phyloP scores from a whole-genome alignment of 306 rosid genomes.

The Luffa acutangula region DNA sequence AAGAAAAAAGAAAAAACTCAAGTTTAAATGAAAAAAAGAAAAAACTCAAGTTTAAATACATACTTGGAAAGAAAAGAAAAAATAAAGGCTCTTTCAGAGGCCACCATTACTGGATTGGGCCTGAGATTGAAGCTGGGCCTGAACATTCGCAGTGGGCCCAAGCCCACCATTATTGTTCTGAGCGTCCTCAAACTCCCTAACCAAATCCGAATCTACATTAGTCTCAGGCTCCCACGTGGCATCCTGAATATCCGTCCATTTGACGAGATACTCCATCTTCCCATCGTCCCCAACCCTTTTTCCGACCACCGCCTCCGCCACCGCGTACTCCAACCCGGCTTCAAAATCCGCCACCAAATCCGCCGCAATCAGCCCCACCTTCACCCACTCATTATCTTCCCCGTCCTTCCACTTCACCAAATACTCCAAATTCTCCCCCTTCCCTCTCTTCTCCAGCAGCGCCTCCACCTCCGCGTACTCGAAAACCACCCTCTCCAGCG shows the following conservation, averaged over 20 bases:
- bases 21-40: not conserved
- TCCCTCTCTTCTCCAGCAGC: slow-evolving; percentile 66
- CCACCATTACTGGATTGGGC: slow-evolving; percentile 18
- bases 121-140: not conserved
- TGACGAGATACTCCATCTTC: slow-evolving; percentile 48
- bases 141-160: not conserved
- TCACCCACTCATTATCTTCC: slow-evolving; percentile 66
- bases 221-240: slow-evolving; percentile 89
- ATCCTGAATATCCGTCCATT: slow-evolving; percentile 71
- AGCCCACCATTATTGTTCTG: not conserved
- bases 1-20: not conserved
- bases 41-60: not conserved
- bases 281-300: slow-evolving; percentile 63
- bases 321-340: slow-evolving; percentile 77
- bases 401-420: slow-evolving; percentile 83
- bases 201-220: slow-evolving; percentile 59
- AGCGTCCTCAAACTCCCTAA: slow-evolving; percentile 28
- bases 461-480: slow-evolving; percentile 77
- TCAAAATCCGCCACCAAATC: slow-evolving; percentile 67
- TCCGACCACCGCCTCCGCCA: slow-evolving; percentile 66
- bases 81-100: not conserved
- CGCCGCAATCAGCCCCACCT: slow-evolving; percentile 46
- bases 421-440: slow-evolving; percentile 57
- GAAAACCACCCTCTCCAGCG: slow-evolving; percentile 45
- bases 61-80: not conserved